Base-by-base conservation (phyloP, 805 yeast species). In the Komagataella pseudopastoris region DNA sequence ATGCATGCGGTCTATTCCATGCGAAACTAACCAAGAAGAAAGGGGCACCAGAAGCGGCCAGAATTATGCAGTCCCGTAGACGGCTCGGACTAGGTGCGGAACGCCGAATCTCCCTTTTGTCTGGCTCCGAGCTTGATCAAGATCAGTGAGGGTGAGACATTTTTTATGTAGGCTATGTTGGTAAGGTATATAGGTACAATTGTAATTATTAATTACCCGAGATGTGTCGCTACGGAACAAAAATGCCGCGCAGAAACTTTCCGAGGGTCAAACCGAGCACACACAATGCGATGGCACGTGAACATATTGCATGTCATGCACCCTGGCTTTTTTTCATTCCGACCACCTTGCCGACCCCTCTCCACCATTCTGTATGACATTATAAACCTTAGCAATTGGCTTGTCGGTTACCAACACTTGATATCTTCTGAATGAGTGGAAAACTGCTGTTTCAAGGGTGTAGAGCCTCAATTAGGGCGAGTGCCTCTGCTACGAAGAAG, bases 1-100 rank as follows among this genome's bases (percentile, higher is more conserved):
- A 89, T 64, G 96, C 97, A 0, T 90, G 97, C 68, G 97, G 97
- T 0, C 69, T 90, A 49, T 85, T 81, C 59, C 83, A 76, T 60
- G 73, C 84, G 14, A 85, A 85, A 59, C 60, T 85, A 51, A 67
- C 73, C 4, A 81, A 73, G 56, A 75, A 70, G 54, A 63, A 69
- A 54, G 81, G 81, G 1, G 50, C 56, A 3, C 65, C 64, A 4
- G 69, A 60, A 30, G 81, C 81, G 5, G 70, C 66, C 12, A 59
- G 56, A 10, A 61, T 69, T 39, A 63, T 74, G 58, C 53, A 51
- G 45, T 58, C 58, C 50, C 58, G 69, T 49, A 56, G 62, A 47
- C 62, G 53, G n/a, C 54, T 54, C 12, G 70, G 69, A 8, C 57
- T 60, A 23, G 56, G 60, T 23, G 52, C 51, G 2, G 68, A 67